A percentile compares a stretch with the other conserved stretches of the same genome.
Conservation (phyloP, 2,329 filamentous ascomycete genomes). For the Didymella exigua region DNA sequence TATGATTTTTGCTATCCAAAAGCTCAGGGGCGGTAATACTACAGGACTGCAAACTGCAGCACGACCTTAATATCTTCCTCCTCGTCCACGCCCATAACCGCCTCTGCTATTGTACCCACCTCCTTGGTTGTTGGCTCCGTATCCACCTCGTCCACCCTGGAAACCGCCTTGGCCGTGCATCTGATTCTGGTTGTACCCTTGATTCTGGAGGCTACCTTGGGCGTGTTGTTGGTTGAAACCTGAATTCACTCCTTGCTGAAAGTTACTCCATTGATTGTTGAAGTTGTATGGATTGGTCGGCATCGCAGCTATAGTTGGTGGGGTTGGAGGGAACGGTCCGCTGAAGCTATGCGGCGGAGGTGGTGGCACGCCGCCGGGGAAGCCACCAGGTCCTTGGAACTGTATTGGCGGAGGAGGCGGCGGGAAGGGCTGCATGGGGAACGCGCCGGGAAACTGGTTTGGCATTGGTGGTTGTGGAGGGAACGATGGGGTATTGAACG, state of each 20-base stretch:
- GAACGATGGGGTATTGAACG: slow-evolving; percentile 27
- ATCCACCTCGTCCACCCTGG: slow-evolving; percentile 25
- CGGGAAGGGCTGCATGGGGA: slow-evolving; percentile 23
- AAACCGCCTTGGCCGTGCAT: slow-evolving; percentile 20
- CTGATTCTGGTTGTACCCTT: slow-evolving; percentile 15
- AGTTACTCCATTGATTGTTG: slow-evolving; percentile 21
- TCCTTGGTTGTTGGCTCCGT: slow-evolving; percentile 19
- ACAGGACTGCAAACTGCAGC: no score
- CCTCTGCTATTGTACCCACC: slow-evolving; percentile 25
- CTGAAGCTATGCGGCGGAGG: slow-evolving; percentile 35
- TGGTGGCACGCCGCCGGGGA: slow-evolving; percentile 24
- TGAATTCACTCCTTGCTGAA: slow-evolving; percentile 14
- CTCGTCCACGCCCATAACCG: slow-evolving; percentile 25
- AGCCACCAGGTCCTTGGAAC: slow-evolving; percentile 23
- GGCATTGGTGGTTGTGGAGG: slow-evolving; percentile 23
- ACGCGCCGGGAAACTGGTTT: slow-evolving; percentile 27
- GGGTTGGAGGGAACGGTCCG: slow-evolving; percentile 29
- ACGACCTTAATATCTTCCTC: slow-evolving; percentile 5
- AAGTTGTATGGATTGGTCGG: slow-evolving; percentile 19
- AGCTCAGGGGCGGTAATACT: no score
- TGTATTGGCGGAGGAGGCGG: slow-evolving; percentile 30
- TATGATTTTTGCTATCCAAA: not conserved
- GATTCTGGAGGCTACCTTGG: slow-evolving; percentile 4
- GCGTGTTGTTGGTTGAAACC: slow-evolving; percentile 12
- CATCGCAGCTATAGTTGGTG: slow-evolving; percentile 25